These are phyloP conservation scores for Solanum ahanhuiri DNA, from an alignment of 257 asterid genomes.

Conservation along the genomic window DNA sequence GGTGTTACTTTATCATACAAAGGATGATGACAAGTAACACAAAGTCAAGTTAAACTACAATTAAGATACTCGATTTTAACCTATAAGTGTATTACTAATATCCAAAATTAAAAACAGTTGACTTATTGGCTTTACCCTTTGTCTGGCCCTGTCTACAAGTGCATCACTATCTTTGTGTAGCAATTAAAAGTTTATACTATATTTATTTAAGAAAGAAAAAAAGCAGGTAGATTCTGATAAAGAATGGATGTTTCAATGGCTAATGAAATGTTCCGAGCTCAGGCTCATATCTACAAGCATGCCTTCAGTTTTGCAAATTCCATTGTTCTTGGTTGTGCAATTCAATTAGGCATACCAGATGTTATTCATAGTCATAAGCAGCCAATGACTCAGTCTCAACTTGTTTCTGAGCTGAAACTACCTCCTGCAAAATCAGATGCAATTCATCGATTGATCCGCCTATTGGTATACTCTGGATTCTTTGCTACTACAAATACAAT, in stretches of 20 bases:
- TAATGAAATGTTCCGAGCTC: constrained; percentile 7
- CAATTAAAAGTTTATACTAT: not conserved
- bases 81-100: not conserved
- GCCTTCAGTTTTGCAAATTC: constrained; percentile 7
- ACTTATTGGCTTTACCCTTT: not conserved
- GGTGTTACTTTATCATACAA: not conserved
- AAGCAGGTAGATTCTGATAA: not conserved
- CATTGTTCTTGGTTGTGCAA: constrained; percentile 6
- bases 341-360: constrained; percentile 11
- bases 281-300: constrained; percentile 10
- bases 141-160: not conserved
- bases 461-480: constrained; percentile 4
- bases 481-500: not conserved
- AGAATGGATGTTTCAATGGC: not conserved
- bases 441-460: constrained; percentile 8
- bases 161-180: not conserved
- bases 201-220: not conserved
- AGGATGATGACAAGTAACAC: not conserved
- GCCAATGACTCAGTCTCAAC: constrained; percentile 5
- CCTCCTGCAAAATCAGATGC: constrained; percentile 1
- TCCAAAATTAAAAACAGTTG: not conserved
- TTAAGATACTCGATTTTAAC: no score
- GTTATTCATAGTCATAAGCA: constrained; percentile 10
- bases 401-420: constrained; percentile 3
- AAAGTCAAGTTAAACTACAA: not conserved